These are phyloP conservation scores for Thraustochytrium sp. DNA, from an alignment of 352 stramenopile genomes.

Conservation along the genomic window DNA sequence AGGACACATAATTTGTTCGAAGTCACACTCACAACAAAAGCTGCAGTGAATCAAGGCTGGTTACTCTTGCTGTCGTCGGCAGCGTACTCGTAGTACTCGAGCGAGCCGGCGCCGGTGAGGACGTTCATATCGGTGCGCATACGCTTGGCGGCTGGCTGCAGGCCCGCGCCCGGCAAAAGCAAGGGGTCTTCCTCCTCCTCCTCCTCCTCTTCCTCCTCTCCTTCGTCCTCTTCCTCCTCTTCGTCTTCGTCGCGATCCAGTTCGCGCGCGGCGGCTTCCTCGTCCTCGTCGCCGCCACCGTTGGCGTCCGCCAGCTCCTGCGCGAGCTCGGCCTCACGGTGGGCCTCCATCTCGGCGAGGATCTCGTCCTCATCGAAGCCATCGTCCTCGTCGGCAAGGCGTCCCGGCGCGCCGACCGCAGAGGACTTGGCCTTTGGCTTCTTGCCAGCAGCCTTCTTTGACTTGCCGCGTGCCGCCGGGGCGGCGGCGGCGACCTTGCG, in stretches of 20 bases:
- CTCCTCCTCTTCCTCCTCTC: background rate
- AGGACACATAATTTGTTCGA: too few species aligned
- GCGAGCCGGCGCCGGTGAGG: background rate
- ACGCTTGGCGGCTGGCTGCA: background rate
- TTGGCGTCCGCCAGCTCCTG: too few species aligned
- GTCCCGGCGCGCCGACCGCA: too few species aligned
- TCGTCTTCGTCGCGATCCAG: background rate
- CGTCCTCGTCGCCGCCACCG: background rate
- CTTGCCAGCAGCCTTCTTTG: too few species aligned
- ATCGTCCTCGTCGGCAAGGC: too few species aligned
- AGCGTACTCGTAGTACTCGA: conserved; percentile 27
- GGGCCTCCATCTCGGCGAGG: too few species aligned
- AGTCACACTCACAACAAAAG: too few species aligned
- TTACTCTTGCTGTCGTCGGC: too few species aligned
- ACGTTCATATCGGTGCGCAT: background rate
- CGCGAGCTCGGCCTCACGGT: too few species aligned
- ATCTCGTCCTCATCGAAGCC: too few species aligned
- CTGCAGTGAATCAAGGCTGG: too few species aligned
- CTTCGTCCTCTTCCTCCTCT: background rate
- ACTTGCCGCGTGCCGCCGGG: background rate
- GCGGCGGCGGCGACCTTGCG: background rate
- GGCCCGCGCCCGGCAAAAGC: background rate
- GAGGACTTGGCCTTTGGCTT: too few species aligned
- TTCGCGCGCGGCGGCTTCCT: background rate
- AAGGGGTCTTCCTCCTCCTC: background rate